Conservation (phyloP, 1,284 basidiomycete genomes). For the Fomes fomentarius region DNA sequence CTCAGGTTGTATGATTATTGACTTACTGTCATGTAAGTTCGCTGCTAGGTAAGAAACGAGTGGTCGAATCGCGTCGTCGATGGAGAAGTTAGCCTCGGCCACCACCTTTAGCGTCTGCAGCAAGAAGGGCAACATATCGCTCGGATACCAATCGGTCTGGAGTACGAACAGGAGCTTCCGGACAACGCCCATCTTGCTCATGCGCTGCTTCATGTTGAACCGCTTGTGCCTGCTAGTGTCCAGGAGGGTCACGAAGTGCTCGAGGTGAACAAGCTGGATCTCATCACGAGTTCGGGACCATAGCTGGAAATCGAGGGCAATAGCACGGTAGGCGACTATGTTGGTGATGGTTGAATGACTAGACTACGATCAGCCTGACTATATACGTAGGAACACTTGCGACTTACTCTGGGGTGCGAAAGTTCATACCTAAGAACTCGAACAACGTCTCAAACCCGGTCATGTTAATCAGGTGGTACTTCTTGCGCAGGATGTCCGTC, state of each 20-base stretch:
- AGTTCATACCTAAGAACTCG: constrained; percentile 83
- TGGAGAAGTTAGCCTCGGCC: constrained; percentile 63
- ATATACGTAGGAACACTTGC: constrained; percentile 1
- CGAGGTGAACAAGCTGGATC: constrained; percentile 78
- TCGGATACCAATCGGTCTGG: constrained; percentile 74
- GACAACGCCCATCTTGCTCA: constrained; percentile 73
- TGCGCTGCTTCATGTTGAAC: constrained; percentile 74
- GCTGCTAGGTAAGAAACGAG: constrained; percentile 86
- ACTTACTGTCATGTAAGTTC: constrained; percentile 74
- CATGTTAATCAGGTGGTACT: constrained; percentile 77
- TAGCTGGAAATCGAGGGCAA: constrained; percentile 89
- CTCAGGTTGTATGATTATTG: not conserved
- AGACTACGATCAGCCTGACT: constrained; percentile 5
- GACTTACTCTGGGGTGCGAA: constrained; percentile 77
- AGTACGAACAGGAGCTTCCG: constrained; percentile 82
- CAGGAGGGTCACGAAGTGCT: constrained; percentile 80
- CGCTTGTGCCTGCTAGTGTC: constrained; percentile 69
- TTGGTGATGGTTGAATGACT: constrained; percentile 86
- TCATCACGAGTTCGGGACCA: constrained; percentile 77
- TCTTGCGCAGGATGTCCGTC: constrained; percentile 72
- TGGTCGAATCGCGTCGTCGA: constrained; percentile 81
- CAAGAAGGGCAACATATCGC: constrained; percentile 56
- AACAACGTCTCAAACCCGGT: constrained; percentile 80
- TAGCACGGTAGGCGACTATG: constrained; percentile 77
- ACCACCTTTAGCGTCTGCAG: constrained; percentile 62